Conservation (phyloP, 2,329 filamentous ascomycete genomes). For the Fusarium phyllophilum region DNA sequence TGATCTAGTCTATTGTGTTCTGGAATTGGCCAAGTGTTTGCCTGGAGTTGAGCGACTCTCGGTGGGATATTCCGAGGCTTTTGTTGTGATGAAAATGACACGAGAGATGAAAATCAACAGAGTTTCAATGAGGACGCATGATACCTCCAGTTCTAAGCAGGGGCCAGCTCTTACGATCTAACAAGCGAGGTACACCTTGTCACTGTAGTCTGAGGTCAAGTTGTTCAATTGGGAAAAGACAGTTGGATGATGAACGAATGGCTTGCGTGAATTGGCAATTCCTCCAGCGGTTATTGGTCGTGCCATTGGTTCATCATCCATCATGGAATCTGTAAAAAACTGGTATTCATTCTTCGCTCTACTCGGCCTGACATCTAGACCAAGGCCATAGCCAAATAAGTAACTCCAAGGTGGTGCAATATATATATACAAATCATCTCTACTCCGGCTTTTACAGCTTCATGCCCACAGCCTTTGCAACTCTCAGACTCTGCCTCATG, state of each 20-base stretch:
- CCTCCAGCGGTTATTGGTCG: too few relatives aligned
- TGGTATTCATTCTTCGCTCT: slow-evolving; percentile 22
- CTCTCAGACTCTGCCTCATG: slow-evolving; percentile 88
- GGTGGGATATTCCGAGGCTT: background rate
- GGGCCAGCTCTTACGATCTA: slow-evolving; percentile 3
- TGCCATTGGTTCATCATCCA: background rate
- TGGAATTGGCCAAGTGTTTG: slow-evolving; percentile 16
- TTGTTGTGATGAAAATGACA: background rate
- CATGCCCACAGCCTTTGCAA: slow-evolving; percentile 93
- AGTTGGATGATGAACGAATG: too few relatives aligned
- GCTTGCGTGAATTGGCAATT: too few relatives aligned
- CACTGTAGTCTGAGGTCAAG: background rate
- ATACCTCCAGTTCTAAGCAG: slow-evolving; percentile 1
- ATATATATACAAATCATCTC: slow-evolving; percentile 25
- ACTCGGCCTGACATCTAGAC: background rate
- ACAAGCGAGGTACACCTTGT: slow-evolving; percentile 13
- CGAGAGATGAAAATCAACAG: background rate
- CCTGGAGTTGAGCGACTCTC: background rate
- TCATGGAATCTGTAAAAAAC: background rate
- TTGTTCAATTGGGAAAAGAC: background rate
- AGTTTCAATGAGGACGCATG: background rate
- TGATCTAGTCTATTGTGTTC: background rate
- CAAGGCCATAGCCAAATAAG: background rate
- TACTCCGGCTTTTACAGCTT: slow-evolving; percentile 72
- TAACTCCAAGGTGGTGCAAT: slow-evolving; percentile 22